Evolutionary conservation across 306 rosid genomes (phyloP), one percentile per base, ranked within the genome.

Genomic region (Astragalus membranaceus): DNA sequence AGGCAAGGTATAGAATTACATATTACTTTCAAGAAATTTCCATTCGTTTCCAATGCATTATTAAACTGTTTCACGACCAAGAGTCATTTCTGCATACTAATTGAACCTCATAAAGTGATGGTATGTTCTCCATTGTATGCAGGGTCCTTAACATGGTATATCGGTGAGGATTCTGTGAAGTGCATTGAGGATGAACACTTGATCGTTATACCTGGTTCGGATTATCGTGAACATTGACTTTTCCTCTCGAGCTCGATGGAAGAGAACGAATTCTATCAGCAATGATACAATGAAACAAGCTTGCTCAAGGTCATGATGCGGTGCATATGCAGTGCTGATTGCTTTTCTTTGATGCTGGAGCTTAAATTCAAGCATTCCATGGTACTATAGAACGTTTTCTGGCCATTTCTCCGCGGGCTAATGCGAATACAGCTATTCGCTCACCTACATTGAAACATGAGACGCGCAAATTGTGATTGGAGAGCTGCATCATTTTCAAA

Each of bases 101-200:
- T 17, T 30, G 35, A 73, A 64, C 44, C 50, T 65, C 23, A 46
- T 54, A 43, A 36, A 15, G 48, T 30, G 56, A 42, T 53, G 39
- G 36, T 75, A 39, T 52, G 41, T 42, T 54, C 37, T 57, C 12
- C 52, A 41, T 5, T 67, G 49, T 15, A 75, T 43, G 76, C 92
- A 93, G 98, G 84, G 69, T 12, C 80, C 62, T 77, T 86, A 20
- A 82, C 86, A 33, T 88, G 92, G 92, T 91, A 84, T 60, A 64
- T 83, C 13, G 50, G 44, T 5, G 94, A 85, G 64, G 95, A 90
- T 80, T 81, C 86, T 3, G 11, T 69, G 83, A 94, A 87, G 81
- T 79, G 77, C 43, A 56, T 82, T 58, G 97, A 88, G 75, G 89
- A 90, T 66, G 96, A 91, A 85, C 89, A 72, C 75, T 52, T 7